Evolutionary conservation across 83 land plant genomes (phyloP).

Genomic region (Diphasiastrum complanatum): DNA sequence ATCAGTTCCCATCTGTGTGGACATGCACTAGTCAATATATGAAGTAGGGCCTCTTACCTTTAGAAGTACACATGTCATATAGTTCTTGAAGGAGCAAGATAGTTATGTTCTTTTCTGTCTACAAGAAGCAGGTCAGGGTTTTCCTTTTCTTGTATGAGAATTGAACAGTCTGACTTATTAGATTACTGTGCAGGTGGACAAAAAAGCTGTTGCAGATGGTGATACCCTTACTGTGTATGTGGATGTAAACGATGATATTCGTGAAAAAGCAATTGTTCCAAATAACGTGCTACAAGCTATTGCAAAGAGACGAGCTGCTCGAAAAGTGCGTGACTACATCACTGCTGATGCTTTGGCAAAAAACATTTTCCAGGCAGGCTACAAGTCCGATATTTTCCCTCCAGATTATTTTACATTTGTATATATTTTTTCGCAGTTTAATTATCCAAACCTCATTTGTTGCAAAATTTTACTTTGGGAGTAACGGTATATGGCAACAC

Average conservation of each 20-base stretch:
- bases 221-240: constrained; percentile 76
- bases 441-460: background rate
- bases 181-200: constrained; percentile 49
- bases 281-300: constrained; percentile 40
- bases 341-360: constrained; percentile 63
- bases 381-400: constrained; percentile 36
- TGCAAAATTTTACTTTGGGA: background rate
- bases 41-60: no score
- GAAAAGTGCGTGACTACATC: constrained; percentile 35
- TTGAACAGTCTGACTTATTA: background rate
- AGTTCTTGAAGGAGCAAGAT: no score
- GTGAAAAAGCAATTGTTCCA: constrained; percentile 61
- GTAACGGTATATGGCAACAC: no score
- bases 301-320: constrained; percentile 43
- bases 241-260: constrained; percentile 38
- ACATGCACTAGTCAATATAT: no score
- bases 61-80: no score
- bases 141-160: background rate
- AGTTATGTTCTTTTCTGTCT: no score
- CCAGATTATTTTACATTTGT: background rate
- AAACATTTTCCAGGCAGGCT: constrained; percentile 49
- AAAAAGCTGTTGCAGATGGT: constrained; percentile 60
- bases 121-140: no score
- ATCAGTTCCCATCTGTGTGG: no score
- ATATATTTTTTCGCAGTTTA: background rate